Percentiles rank a stretch among this genome's conserved stretches.
Evolutionary conservation across 2,329 filamentous ascomycete species (phyloP).

Genomic region (Davidsoniella eucalypti): DNA sequence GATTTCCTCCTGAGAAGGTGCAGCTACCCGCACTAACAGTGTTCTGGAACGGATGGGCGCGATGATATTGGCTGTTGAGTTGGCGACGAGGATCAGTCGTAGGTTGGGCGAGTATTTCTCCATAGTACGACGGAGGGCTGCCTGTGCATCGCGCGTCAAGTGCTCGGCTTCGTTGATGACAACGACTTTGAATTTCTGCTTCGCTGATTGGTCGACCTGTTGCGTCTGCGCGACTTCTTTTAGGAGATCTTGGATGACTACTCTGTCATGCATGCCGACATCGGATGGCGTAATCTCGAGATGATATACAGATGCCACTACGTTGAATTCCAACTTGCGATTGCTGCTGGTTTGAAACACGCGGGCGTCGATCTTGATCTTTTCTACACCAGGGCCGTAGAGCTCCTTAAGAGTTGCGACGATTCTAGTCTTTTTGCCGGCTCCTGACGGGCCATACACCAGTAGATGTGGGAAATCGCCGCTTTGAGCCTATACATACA

Average conservation of each 20-base stretch:
- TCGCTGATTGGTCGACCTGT: slow-evolving; percentile 85
- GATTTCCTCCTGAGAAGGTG: slow-evolving; percentile 75
- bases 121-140: slow-evolving; percentile 88
- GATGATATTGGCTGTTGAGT: slow-evolving; percentile 96
- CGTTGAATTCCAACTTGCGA: slow-evolving; percentile 98
- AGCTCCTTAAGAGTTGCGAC: slow-evolving; percentile 90
- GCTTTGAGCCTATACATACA: slow-evolving; percentile 57
- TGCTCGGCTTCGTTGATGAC: slow-evolving; percentile 98
- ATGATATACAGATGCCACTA: slow-evolving; percentile 92
- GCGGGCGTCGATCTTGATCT: slow-evolving; percentile 97
- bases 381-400: slow-evolving; percentile 92
- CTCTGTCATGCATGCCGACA: slow-evolving; percentile 88
- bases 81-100: slow-evolving; percentile 78
- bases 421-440: slow-evolving; percentile 94
- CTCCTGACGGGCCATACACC: slow-evolving; percentile 89
- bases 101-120: slow-evolving; percentile 98
- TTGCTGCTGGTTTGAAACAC: slow-evolving; percentile 93
- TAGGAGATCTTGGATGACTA: slow-evolving; percentile 85
- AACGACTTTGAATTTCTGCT: slow-evolving; percentile 92
- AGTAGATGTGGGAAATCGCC: slow-evolving; percentile 96
- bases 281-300: slow-evolving; percentile 96
- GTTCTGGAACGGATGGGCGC: slow-evolving; percentile 92
- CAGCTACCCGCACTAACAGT: slow-evolving; percentile 77
- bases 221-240: slow-evolving; percentile 98
- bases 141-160: slow-evolving; percentile 84